Base-by-base conservation (phyloP, 2,329 filamentous ascomycete genomes). In the Claviceps cyperi region DNA sequence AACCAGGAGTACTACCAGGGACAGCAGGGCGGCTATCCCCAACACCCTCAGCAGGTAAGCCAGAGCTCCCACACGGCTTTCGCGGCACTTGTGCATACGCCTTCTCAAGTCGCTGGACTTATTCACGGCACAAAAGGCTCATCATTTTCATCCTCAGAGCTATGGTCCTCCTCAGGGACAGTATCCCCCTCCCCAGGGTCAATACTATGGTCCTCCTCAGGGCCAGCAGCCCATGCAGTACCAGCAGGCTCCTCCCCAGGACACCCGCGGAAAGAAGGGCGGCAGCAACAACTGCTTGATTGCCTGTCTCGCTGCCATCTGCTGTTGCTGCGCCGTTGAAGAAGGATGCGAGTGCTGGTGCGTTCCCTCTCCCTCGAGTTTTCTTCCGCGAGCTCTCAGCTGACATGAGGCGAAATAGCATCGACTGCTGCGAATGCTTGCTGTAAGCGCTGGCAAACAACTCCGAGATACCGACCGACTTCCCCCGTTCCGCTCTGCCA, bases 261-360 rank as follows among this genome's bases (percentile, higher is more conserved):
- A 61, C 52, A 53, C 60, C 53, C 54, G 58, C 47, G 55, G 59
- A 53, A 53, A 57, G 54, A 61, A 60, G 52, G 51, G 51, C 47
- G 65, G 66, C 51, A 62, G 66, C 48, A 65, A 66, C 51, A 67
- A 65, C 56, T 75, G 72, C 56, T 58, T 75, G 48, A 64, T 67
- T 43, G 70, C 65, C 51, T 75, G 71, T 64, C 61, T 76, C 45
- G 72, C 72, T 8, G 64, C 67, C 15, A 57, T 76, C 49, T 75
- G 72, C 63, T 74, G 69, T 61, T 76, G 73, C 61, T 75, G 71
- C 54, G 67, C 70, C 49, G 64, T 67, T 43, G 73, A 75, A 50
- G 73, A 74, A 55, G 67, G 65, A 32, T 75, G 72, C 60, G 73
- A 76, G 57, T 71, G 69, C 55, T 75, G 72, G 69, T 68, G 65